Base-by-base conservation (phyloP, 2,329 filamentous ascomycete species). In the Sarocladiaceae sp. region DNA sequence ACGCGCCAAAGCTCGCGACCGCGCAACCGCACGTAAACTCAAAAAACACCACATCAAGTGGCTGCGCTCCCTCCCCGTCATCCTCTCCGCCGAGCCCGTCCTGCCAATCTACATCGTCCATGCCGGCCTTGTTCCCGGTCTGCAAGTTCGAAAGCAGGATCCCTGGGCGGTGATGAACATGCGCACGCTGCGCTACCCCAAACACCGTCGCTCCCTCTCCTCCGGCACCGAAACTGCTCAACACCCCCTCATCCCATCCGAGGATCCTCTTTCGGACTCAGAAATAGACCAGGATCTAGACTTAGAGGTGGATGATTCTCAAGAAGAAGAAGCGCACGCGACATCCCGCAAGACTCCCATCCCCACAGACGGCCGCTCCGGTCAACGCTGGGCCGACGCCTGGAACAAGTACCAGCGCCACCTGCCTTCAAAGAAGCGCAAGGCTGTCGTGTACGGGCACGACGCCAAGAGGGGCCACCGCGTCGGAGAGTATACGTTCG, bases 101-200 rank as follows among this genome's bases (percentile, higher is more conserved):
- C 64, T 90, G 27, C 67, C 72, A 1, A 76, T 82, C 27, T 72
- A 82, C 47, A 71, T 94, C 4, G 91, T 90, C 6, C 93, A 97
- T 66, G 91, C 80, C 0, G 93, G 93, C 1, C 72, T 97, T 2
- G 82, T 93, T 0, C 88, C 91, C 0, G 84, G 82, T 4, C 67
- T 95, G 1, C 62, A 76, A 1, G 70, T 95, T 12, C 71, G 82
- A 35, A 69, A 75, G 43, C 91, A 83, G 53, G 74, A 96, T 61
- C 84, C 89, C 0, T 82, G 79, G 61, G 82, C 84, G 43, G 85
- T 86, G 32, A 96, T 96, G 89, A 93, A 88, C 58, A 94, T 98
- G 87, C 81, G 89, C 46, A 86, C 82, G 6, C 76, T 95, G 44
- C 73, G 85, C 52, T 73, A 70, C 51, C 66, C 81, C 6, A 46